Conservation (phyloP, 805 yeast genomes). For the Nakazawaea ishiwadae region DNA sequence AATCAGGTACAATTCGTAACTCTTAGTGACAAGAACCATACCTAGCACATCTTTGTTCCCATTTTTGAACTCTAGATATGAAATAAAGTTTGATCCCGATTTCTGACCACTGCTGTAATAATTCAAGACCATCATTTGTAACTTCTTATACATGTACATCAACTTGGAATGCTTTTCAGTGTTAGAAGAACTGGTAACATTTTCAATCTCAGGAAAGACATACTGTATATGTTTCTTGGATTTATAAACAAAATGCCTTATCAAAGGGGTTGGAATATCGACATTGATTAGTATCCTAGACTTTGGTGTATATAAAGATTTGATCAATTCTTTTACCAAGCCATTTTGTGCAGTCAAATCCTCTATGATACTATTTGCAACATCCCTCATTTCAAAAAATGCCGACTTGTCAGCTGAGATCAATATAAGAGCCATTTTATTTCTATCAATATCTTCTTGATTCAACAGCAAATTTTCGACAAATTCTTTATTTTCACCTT, state of each 20-base stretch:
- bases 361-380: constrained; percentile 47
- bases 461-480: background rate
- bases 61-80: constrained; percentile 21
- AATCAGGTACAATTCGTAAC: constrained; percentile 58
- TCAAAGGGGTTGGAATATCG: constrained; percentile 50
- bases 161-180: constrained; percentile 7
- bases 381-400: constrained; percentile 68
- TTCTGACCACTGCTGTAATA: constrained; percentile 3
- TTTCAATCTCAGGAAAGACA: constrained; percentile 19
- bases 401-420: constrained; percentile 71
- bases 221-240: constrained; percentile 65
- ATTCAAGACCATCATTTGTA: constrained; percentile 8
- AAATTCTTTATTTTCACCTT: constrained; percentile 5
- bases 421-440: constrained; percentile 37
- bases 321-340: constrained; percentile 23
- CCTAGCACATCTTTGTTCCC: constrained; percentile 19
- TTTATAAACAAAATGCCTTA: constrained; percentile 81
- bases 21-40: constrained; percentile 24
- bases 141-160: constrained; percentile 11
- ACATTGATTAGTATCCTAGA: constrained; percentile 17
- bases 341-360: constrained; percentile 33
- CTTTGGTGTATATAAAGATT: constrained; percentile 12
- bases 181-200: background rate
- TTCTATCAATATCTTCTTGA: constrained; percentile 16
- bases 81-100: constrained; percentile 18